Conservation (phyloP, 345 rosid genomes). For the Acer yangbiense region DNA sequence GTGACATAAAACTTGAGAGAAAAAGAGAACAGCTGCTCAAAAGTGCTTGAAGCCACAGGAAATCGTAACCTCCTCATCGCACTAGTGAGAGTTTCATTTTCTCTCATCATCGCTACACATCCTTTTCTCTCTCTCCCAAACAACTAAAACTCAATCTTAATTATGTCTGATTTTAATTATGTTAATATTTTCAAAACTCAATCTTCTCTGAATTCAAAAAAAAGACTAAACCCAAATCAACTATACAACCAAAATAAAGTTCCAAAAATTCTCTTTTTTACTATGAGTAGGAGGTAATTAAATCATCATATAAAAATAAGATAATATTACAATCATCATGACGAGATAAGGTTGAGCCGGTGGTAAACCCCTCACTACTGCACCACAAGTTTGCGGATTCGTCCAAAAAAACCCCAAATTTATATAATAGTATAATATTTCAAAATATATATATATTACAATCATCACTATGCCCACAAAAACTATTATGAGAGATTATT, state of each 20-base stretch:
- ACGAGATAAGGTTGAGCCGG: no score
- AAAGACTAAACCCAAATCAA: no score
- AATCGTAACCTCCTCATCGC: constrained; percentile 8
- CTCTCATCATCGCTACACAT: constrained; percentile 13
- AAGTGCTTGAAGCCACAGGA: constrained; percentile 34
- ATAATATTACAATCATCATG: constrained; percentile 17
- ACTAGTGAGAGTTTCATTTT: not conserved
- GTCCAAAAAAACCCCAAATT: no score
- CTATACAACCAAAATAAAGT: not conserved
- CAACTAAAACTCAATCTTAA: no score
- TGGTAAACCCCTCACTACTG: no score
- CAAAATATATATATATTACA: no score
- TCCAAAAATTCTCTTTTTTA: not conserved
- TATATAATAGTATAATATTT: no score
- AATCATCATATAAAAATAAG: constrained; percentile 33
- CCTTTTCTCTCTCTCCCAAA: no score
- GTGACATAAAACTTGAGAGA: no score
- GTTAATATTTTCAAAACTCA: not conserved
- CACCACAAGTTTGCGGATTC: no score
- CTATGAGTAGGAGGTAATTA: constrained; percentile 56
- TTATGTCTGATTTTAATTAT: no score
- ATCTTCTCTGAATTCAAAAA: not conserved
- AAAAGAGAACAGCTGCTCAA: constrained; percentile 19
- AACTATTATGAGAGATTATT: not conserved
- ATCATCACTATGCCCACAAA: constrained; percentile 40